Conservation (phyloP, 2,329 filamentous ascomycete genomes). For the Botrytis pseudocinerea region DNA sequence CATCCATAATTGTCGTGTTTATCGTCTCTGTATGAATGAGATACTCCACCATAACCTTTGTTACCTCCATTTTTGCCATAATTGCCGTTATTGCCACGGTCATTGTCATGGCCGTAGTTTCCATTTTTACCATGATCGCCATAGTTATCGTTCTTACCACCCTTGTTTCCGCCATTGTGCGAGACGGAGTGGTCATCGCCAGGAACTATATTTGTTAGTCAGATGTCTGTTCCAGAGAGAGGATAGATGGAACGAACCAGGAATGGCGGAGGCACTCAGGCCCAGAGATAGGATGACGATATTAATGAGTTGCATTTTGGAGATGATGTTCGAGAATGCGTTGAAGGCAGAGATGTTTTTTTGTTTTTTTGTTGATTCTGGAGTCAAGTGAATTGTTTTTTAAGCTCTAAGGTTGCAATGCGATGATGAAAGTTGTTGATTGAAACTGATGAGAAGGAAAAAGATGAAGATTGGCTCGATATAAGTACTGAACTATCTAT, state of each 20-base stretch:
- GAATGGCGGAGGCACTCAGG: background rate
- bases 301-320: conserved; percentile 5
- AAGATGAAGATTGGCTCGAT: background rate
- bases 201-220: background rate
- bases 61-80: background rate
- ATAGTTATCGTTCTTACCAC: background rate
- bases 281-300: background rate
- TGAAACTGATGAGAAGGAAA: background rate
- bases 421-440: background rate
- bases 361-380: background rate
- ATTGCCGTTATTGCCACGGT: background rate
- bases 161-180: background rate
- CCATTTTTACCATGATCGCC: background rate
- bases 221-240: background rate
- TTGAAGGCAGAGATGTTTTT: background rate
- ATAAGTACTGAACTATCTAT: background rate
- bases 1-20: background rate
- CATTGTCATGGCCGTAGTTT: background rate
- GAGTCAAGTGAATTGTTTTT: background rate
- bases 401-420: background rate
- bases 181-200: background rate
- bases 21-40: background rate
- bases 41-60: background rate
- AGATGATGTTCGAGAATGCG: background rate
- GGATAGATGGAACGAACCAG: background rate